Base-by-base conservation (phyloP, 2,329 filamentous ascomycete genomes). In the Fusarium poae region DNA sequence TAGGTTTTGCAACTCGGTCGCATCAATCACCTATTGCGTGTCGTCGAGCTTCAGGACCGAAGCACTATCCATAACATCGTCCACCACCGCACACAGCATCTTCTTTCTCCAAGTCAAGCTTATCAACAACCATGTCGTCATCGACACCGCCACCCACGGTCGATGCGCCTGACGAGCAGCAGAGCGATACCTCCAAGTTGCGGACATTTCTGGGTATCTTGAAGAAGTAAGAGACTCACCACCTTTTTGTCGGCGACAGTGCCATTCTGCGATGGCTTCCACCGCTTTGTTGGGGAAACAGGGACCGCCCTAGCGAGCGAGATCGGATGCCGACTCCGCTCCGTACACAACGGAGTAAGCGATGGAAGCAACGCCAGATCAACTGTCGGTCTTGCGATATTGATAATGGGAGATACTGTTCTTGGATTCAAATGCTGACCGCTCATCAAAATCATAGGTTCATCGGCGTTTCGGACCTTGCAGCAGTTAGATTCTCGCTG, bases 381-480 rank as follows among this genome's bases (percentile, higher is more conserved):
- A 52, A 44, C 37, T 30, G 46, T 49, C 29, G 42, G 32, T 52
- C 46, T 54, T 48, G 54, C 55, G 53, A 55, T 58, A 30, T 32
- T 50, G 40, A 59, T 39, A 39, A 55, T 46, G 30, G 34, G 44
- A 44, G 62, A 57, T 51, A 21, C 11, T 43, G 43, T 62, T 27
- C 25, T 45, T 48, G 40, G 40, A 51, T 49, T 55, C 30, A 43
- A 54, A 45, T 68, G 59, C 76, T 81, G 68, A 81, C 72, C 64
- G 57, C 58, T 46, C 59, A 42, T 50, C 57, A 58, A 64, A 62
- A 65, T 25, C 15, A 57, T 79, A 97, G 95, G 79, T 98, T 98
- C 81, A 94, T 98, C 75, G 96, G 96, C 72, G 96, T 99, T 59
- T 86, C 94, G 72, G 96, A 99, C 81, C 96, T 99, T 76, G 96